Percentiles rank a stretch among this genome's conserved stretches.
These are phyloP conservation scores for Phytophthora constricta DNA, from an alignment of 352 stramenopile genomes.

Conservation along the genomic window DNA sequence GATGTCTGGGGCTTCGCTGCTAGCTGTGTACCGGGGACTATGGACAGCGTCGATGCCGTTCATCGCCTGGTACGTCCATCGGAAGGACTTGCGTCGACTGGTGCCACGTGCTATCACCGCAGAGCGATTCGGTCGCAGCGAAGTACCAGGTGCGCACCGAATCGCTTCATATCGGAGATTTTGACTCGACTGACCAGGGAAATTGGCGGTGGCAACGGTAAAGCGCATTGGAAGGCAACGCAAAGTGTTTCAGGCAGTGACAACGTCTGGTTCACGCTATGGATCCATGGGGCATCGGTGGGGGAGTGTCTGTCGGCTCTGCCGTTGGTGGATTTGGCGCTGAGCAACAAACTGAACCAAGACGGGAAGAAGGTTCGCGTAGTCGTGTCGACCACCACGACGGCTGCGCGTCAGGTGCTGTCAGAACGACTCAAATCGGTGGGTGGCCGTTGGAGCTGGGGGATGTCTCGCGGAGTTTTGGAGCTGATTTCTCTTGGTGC, in stretches of 20 bases:
- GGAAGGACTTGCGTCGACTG: slow-evolving; percentile 53
- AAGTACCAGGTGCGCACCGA: slow-evolving; percentile 35
- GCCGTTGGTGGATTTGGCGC: slow-evolving; percentile 61
- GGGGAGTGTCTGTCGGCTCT: slow-evolving; percentile 76
- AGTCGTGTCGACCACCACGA: slow-evolving; percentile 75
- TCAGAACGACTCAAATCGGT: slow-evolving; percentile 31
- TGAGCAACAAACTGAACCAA: slow-evolving; percentile 27
- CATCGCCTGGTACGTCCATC: slow-evolving; percentile 56
- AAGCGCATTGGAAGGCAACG: slow-evolving; percentile 26
- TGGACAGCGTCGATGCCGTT: slow-evolving; percentile 62
- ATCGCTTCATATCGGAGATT: not conserved
- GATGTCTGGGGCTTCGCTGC: slow-evolving; percentile 18
- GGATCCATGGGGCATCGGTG: slow-evolving; percentile 81
- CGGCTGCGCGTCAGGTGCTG: slow-evolving; percentile 56
- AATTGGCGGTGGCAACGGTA: too few species aligned
- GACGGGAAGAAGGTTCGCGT: slow-evolving; percentile 43
- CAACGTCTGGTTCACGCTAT: slow-evolving; percentile 45
- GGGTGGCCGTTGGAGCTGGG: not conserved
- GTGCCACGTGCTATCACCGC: slow-evolving; percentile 41
- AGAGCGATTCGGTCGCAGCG: slow-evolving; percentile 64
- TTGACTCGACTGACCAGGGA: too few species aligned
- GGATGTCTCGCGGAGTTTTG: not conserved
- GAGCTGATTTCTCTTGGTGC: not conserved
- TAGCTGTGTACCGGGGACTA: slow-evolving; percentile 53
- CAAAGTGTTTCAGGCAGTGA: not conserved